phyloP scores from a whole-genome alignment of 2,329 filamentous ascomycete genomes.

The Cladophialophora chaetospira region DNA sequence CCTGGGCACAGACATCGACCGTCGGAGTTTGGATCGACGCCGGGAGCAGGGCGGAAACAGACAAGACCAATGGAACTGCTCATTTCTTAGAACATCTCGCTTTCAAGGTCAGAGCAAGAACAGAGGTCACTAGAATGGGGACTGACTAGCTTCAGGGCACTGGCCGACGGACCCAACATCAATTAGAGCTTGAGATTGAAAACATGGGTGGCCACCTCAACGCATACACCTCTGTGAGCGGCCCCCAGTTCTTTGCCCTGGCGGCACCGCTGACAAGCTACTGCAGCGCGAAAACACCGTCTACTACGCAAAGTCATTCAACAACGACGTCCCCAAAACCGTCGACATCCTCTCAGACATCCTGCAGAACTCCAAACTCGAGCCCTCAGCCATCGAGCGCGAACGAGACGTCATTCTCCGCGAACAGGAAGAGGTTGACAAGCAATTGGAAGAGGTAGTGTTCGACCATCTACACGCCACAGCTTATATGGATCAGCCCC shows the following conservation, averaged over 20 bases:
- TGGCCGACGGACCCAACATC: slow-evolving; percentile 88
- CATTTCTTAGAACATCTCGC: slow-evolving; percentile 99
- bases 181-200: slow-evolving; percentile 99
- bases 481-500: slow-evolving; percentile 92
- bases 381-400: slow-evolving; percentile 87
- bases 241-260: slow-evolving; percentile 22
- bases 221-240: slow-evolving; percentile 91
- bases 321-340: slow-evolving; percentile 91
- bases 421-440: slow-evolving; percentile 99
- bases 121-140: slow-evolving; percentile 12
- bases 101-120: slow-evolving; percentile 77
- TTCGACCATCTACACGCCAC: slow-evolving; percentile 99
- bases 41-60: slow-evolving; percentile 94
- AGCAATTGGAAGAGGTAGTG: slow-evolving; percentile 98
- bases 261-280: slow-evolving; percentile 25
- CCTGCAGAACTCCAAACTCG: slow-evolving; percentile 98
- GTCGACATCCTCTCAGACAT: slow-evolving; percentile 99
- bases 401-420: slow-evolving; percentile 98
- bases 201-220: slow-evolving; percentile 99
- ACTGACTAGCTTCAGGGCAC: slow-evolving; percentile 66
- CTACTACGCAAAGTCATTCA: slow-evolving; percentile 99
- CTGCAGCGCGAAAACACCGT: slow-evolving; percentile 94
- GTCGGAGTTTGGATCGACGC: slow-evolving; percentile 99
- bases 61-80: slow-evolving; percentile 97
- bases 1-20: slow-evolving; percentile 96